A percentile compares a stretch with the other conserved stretches of the same genome.
phyloP scores from a whole-genome alignment of 2,329 filamentous ascomycete species.

The Claviceps purpurea region DNA sequence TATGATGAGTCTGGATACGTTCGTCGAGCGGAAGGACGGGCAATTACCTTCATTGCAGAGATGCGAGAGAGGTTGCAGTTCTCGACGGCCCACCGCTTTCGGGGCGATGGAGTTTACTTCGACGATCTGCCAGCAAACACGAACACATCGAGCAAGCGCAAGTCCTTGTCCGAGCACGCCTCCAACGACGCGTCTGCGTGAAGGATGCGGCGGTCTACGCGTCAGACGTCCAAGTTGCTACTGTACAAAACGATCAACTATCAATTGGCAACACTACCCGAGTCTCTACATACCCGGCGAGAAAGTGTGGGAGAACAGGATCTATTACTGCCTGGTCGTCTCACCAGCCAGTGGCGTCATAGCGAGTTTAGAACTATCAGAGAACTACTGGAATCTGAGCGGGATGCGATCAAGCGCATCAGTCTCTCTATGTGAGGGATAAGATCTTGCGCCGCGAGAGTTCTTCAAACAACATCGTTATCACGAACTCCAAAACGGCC shows the following conservation, averaged over 20 bases:
- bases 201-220: slow-evolving; percentile 6
- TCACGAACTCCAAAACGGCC: slow-evolving; percentile 1
- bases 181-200: slow-evolving; percentile 4
- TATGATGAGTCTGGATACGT: slow-evolving; percentile 8
- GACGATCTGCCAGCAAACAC: neutral
- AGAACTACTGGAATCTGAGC: neutral
- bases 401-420: slow-evolving; percentile 5
- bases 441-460: slow-evolving; percentile 3
- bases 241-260: neutral
- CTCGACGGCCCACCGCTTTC: slow-evolving; percentile 1
- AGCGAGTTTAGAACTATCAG: neutral
- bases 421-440: neutral
- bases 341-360: slow-evolving; percentile 6
- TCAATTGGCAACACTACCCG: slow-evolving; percentile 2
- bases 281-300: slow-evolving; percentile 6
- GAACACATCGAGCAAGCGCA: neutral
- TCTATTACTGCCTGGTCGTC: slow-evolving; percentile 6
- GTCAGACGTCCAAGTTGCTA: slow-evolving; percentile 1
- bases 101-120: neutral
- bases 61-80: slow-evolving; percentile 8
- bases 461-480: slow-evolving; percentile 3
- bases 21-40: slow-evolving; percentile 1
- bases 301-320: slow-evolving; percentile 7
- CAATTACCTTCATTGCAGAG: slow-evolving; percentile 1
- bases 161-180: neutral